Conservation (phyloP, 192 early-diverging fungal genomes). For the Coemansia aciculifera region DNA sequence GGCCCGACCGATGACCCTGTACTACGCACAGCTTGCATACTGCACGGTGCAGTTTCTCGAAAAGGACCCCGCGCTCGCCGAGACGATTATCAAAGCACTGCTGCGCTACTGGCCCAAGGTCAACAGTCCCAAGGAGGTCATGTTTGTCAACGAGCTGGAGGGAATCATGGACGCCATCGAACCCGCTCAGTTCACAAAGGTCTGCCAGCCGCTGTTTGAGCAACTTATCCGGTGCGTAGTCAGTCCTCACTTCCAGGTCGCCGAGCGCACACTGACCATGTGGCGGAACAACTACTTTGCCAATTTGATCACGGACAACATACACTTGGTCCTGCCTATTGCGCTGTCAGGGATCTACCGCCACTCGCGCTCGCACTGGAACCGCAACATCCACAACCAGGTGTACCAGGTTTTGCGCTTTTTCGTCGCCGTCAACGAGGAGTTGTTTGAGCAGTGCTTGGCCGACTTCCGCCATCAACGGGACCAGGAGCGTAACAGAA, state of each 20-base stretch:
- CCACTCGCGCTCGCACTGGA: constrained; percentile 98
- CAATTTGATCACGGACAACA: constrained; percentile 93
- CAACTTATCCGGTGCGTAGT: constrained; percentile 90
- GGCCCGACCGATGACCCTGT: constrained; percentile 88
- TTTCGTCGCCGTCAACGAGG: constrained; percentile 95
- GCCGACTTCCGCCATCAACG: constrained; percentile 88
- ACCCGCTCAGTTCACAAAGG: constrained; percentile 83
- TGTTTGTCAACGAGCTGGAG: constrained; percentile 98
- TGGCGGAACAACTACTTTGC: constrained; percentile 99
- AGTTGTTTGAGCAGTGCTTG: constrained; percentile 95
- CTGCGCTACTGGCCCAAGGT: constrained; percentile 99
- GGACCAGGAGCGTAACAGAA: constrained; percentile 80
- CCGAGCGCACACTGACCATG: constrained; percentile 95
- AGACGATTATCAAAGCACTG: constrained; percentile 85
- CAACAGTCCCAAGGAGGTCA: constrained; percentile 98
- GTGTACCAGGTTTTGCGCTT: constrained; percentile 97
- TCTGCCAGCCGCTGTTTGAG: constrained; percentile 90
- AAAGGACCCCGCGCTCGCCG: constrained; percentile 91
- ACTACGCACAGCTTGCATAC: constrained; percentile 96
- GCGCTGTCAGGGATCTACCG: constrained; percentile 92
- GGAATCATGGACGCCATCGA: constrained; percentile 97
- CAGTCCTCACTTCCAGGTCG: constrained; percentile 99
- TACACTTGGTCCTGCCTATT: constrained; percentile 87
- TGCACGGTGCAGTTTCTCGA: constrained; percentile 99
- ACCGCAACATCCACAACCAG: constrained; percentile 95